Percentiles rank a stretch among this genome's conserved stretches.
These are phyloP conservation scores for Cryptomeria japonica DNA, from an alignment of 75 land plant genomes.

Conservation along the genomic window DNA sequence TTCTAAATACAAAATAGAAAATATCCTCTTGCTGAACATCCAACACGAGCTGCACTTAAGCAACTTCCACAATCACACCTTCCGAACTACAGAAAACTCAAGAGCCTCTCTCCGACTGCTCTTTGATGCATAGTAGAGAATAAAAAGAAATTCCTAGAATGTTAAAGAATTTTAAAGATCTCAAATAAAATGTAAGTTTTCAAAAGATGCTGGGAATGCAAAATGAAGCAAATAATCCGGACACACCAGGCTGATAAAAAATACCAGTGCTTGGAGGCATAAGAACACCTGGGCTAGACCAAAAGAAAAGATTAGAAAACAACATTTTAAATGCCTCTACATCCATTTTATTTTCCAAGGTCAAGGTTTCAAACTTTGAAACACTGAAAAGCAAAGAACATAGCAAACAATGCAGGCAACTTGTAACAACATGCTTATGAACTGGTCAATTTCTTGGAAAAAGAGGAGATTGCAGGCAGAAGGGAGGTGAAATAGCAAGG, in stretches of 20 bases:
- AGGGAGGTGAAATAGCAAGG: not conserved
- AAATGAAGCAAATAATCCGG: not conserved
- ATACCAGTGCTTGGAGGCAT: not conserved
- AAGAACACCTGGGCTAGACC: not conserved
- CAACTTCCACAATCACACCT: no score
- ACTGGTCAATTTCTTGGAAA: not conserved
- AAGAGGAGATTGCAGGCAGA: not conserved
- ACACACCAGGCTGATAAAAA: not conserved
- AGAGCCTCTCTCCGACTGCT: no score
- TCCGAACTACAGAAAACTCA: no score
- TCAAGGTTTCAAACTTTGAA: not conserved
- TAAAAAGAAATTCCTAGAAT: no score
- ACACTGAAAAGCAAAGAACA: not conserved
- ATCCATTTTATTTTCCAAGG: not conserved
- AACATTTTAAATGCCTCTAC: not conserved
- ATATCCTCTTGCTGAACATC: no score
- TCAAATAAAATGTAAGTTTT: not conserved
- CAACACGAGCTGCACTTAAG: no score
- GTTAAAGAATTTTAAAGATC: not conserved
- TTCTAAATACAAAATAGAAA: no score
- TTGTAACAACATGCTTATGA: not conserved
- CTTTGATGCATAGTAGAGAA: no score
- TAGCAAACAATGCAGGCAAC: not conserved
- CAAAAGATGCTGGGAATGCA: not conserved
- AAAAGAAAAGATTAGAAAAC: not conserved